These are phyloP conservation scores for Tephrocybe sp. DNA, from an alignment of 768 basidiomycete species.

Conservation along the genomic window DNA sequence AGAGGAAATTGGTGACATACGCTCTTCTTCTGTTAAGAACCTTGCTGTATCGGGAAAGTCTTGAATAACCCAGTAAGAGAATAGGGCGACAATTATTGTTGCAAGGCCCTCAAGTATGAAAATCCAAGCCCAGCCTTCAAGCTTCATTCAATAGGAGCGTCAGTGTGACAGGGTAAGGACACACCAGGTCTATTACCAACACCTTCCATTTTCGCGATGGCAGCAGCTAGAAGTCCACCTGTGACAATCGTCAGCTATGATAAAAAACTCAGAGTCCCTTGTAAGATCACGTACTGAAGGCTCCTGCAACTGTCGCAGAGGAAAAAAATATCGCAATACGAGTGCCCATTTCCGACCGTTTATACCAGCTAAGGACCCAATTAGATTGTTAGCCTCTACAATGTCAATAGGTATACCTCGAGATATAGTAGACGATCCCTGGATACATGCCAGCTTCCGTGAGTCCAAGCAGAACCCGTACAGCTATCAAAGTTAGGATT, in stretches of 20 bases:
- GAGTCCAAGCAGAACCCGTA: slow-evolving; percentile 62
- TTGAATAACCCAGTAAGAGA: slow-evolving; percentile 71
- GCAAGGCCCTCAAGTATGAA: slow-evolving; percentile 74
- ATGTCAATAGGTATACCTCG: slow-evolving; percentile 37
- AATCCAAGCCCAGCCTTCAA: slow-evolving; percentile 60
- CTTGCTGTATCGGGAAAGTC: slow-evolving; percentile 77
- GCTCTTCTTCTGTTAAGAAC: slow-evolving; percentile 65
- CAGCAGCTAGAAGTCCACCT: slow-evolving; percentile 66
- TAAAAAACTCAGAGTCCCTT: background rate
- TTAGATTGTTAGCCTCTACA: background rate
- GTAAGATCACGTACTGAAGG: slow-evolving; percentile 49
- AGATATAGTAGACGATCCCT: slow-evolving; percentile 60
- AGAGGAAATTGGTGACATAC: slow-evolving; percentile 28
- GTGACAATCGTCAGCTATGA: background rate
- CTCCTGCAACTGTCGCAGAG: slow-evolving; percentile 75
- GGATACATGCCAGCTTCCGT: slow-evolving; percentile 59
- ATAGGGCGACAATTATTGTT: slow-evolving; percentile 56
- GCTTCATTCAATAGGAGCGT: background rate
- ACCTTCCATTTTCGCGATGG: slow-evolving; percentile 70
- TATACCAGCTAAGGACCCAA: slow-evolving; percentile 64
- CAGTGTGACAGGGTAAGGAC: slow-evolving; percentile 38
- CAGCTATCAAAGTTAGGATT: slow-evolving; percentile 31
- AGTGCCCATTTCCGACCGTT: slow-evolving; percentile 68
- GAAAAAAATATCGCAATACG: slow-evolving; percentile 77
- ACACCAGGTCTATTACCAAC: slow-evolving; percentile 56